Percentiles rank a stretch among this genome's conserved stretches.
phyloP scores from a whole-genome alignment of 2,329 filamentous ascomycete species.

The Cladophialophora immunda region DNA sequence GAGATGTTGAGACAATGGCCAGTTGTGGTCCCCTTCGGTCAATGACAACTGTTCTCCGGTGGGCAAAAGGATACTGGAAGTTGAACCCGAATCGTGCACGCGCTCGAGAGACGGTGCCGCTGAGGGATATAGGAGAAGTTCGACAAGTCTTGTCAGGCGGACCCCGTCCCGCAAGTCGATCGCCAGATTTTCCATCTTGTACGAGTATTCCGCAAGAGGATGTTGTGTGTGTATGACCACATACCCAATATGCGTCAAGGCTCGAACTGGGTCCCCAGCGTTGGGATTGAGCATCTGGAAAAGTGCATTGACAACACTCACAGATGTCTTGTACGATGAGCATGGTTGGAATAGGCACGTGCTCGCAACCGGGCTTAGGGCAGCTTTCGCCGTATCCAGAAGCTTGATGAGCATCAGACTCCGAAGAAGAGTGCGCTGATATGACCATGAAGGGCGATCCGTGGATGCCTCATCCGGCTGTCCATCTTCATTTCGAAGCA shows the following conservation, averaged over 20 bases:
- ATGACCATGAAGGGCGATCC: slow-evolving; percentile 53
- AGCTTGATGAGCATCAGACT: slow-evolving; percentile 68
- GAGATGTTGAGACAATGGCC: slow-evolving; percentile 64
- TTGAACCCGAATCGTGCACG: slow-evolving; percentile 45
- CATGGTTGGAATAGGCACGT: slow-evolving; percentile 61
- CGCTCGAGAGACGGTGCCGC: slow-evolving; percentile 42
- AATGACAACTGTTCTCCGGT: slow-evolving; percentile 51
- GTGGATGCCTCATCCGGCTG: slow-evolving; percentile 43
- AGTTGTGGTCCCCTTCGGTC: slow-evolving; percentile 44
- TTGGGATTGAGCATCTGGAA: slow-evolving; percentile 65
- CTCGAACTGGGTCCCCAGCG: slow-evolving; percentile 64
- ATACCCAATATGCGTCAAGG: slow-evolving; percentile 66
- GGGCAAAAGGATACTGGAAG: slow-evolving; percentile 56
- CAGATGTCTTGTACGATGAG: slow-evolving; percentile 66
- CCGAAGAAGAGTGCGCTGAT: slow-evolving; percentile 65
- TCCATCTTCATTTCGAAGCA: slow-evolving; percentile 63
- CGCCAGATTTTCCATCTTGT: slow-evolving; percentile 67
- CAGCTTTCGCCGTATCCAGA: slow-evolving; percentile 63
- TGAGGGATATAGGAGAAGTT: slow-evolving; percentile 62
- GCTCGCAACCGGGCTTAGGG: slow-evolving; percentile 38
- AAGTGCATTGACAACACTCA: slow-evolving; percentile 61
- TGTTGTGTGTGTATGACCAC: slow-evolving; percentile 64
- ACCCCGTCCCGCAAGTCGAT: slow-evolving; percentile 70
- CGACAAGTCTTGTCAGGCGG: slow-evolving; percentile 66
- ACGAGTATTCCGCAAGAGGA: slow-evolving; percentile 66